Base-by-base conservation (phyloP, 768 basidiomycete species). In the Lactarius sp. region DNA sequence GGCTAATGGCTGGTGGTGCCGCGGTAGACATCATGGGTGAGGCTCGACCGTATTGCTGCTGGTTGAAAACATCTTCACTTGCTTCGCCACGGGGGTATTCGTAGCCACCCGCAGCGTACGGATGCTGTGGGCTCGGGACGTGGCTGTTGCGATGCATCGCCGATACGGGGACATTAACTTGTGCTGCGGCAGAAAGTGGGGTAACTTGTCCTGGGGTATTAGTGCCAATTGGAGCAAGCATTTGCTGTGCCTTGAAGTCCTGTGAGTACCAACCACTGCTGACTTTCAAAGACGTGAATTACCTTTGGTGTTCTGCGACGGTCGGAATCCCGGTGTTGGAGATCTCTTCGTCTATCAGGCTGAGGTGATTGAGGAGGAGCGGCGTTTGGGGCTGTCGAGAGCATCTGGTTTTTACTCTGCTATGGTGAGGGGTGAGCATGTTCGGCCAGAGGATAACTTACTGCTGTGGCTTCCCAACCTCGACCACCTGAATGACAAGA, bases 401-500 rank as follows among this genome's bases (percentile, higher is more conserved):
- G 75, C 57, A 86, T 81, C 69, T 87, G 85, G 69, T 79, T 85
- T 73, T 87, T 84, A 58, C 81, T 81, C 84, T 87, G 67, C 34
- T 34, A 55, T 53, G 54, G 4, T 34, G 27, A 50, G 47, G 31
- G 14, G 41, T 44, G 51, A 54, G 52, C 49, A 56, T 12, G 34
- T 34, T 3, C n/a, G 2, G 18, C 10, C 4, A 36, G 20, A 52
- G 0, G 16, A 13, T 13, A 39, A 82, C 85, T 68, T 70, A 92
- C 91, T 74, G 83, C 75, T 44, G 87, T 85, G 52, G 82, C 83
- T 76, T 98, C 94, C 95, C 95, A 98, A 58, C 96, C 96, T 77
- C 90, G 90, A 52, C 94, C 95, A 69, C 86, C 89, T 91, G 70
- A 6, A 27, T 36, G 16, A 53, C 10, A 59, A 10, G 4, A 33